Base-by-base conservation (phyloP, 2,329 filamentous ascomycete genomes). In the Fusarium sp. region DNA sequence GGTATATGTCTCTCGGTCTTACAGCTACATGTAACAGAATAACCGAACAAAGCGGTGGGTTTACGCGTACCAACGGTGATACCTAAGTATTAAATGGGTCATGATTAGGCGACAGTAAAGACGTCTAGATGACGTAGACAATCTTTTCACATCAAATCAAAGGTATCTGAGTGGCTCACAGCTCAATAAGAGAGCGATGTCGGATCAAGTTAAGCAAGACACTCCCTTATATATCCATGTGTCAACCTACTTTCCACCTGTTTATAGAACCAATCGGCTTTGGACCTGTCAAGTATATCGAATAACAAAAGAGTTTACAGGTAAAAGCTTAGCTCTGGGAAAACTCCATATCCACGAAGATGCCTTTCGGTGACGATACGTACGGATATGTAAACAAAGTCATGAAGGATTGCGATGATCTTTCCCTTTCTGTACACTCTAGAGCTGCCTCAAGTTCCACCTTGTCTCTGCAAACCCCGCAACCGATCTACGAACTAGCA, bases 401-500 rank as follows among this genome's bases (percentile, higher is more conserved):
- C 40, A 38, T 38, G 22, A 65, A 38, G 47, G 33, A 38, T 51
- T 31, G 22, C 21, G 61, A 57, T 39, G 54, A 65, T 60, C 62
- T 60, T 65, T 43, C 60, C 53, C 21, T 47, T 65, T 65, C 53
- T 26, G 57, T 53, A 31, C 19, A 22, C 40, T 63, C 45, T 33
- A 44, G 33, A 19, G 24, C 21, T 44, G 44, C 58, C 38, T 36
- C 39, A 26, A 68, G 65, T 68, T 58, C 58, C 64, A 68, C 58
- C 50, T 63, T 24, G 58, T 54, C 64, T 67, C 47, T 52, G 49
- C 21, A 40, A 50, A 52, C 64, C 64, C 64, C 63, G 45, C 64
- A 67, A 46, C 49, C 21, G 62, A 66, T 65, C 62, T 59, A 24
- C 45, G 36, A 62, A 31, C 62, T 66, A 62, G 57, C 58, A 57